phyloP scores from a whole-genome alignment of 805 yeast species.

The Middelhovenomyces tepae region DNA sequence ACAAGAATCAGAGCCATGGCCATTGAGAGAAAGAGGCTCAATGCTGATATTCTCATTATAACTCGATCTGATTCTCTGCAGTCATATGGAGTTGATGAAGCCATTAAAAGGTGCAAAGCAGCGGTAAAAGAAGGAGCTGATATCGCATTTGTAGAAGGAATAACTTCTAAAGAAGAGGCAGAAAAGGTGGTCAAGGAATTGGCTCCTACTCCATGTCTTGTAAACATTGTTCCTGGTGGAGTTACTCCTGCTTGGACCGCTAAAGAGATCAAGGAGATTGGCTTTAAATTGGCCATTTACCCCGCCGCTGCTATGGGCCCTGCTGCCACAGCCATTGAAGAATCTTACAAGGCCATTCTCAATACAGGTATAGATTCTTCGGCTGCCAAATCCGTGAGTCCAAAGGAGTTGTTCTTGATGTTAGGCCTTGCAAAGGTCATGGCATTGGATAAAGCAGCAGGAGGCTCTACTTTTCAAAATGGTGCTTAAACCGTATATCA shows the following conservation, averaged over 20 bases:
- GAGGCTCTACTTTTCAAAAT: constrained; percentile 3
- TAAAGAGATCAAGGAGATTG: constrained; percentile 2
- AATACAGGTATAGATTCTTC: constrained; percentile 2
- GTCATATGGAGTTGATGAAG: constrained; percentile 7
- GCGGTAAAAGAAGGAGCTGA: constrained; percentile 8
- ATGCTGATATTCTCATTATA: constrained; percentile 8
- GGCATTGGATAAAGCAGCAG: constrained; percentile 5
- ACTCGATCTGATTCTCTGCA: constrained; percentile 9
- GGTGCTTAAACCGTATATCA: too few species aligned
- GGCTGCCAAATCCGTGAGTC: too few species aligned
- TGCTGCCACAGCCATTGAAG: constrained; percentile 1
- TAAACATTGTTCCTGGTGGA: constrained; percentile 7
- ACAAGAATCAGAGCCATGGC: constrained; percentile 8
- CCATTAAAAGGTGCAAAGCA: constrained; percentile 6
- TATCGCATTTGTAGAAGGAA: constrained; percentile 10
- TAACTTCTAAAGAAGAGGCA: constrained; percentile 8
- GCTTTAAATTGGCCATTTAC: constrained; percentile 8
- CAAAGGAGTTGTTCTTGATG: constrained; percentile 5
- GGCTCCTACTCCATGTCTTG: constrained; percentile 7
- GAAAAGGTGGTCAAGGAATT: constrained; percentile 3
- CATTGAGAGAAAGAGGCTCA: constrained; percentile 6
- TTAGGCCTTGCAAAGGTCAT: constrained; percentile 5
- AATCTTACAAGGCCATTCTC: constrained; percentile 1
- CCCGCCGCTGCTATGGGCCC: constrained; percentile 7
- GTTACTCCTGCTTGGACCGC: constrained; percentile 8